These are phyloP conservation scores for Mycena alexandri DNA, from an alignment of 768 basidiomycete species.

Conservation along the genomic window DNA sequence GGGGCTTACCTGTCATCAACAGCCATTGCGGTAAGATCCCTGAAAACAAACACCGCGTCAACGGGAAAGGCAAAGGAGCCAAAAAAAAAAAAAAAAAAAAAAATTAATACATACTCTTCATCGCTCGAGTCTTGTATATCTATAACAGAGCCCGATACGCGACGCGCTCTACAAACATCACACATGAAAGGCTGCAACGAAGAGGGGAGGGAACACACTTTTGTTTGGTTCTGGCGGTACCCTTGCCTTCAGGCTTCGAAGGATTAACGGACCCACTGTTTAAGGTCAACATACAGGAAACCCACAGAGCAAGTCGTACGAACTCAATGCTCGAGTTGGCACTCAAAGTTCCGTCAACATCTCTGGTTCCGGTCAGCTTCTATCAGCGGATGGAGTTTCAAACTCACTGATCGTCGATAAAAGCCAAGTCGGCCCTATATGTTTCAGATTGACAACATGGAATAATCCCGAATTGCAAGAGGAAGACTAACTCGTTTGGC, in stretches of 20 bases:
- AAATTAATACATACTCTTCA: neutral
- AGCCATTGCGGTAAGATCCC: neutral
- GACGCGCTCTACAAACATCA: no score
- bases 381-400: neutral
- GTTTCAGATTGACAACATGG: neutral
- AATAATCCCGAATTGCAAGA: neutral
- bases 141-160: neutral
- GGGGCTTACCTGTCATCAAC: neutral
- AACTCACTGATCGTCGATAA: neutral
- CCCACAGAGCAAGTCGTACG: no score
- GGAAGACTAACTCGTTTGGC: neutral
- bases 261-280: neutral
- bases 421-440: no score
- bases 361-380: neutral
- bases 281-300: no score
- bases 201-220: no score
- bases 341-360: neutral
- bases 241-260: no score
- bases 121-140: neutral
- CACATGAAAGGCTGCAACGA: no score
- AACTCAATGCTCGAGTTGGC: no score
- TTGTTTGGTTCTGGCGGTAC: no score
- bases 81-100: neutral
- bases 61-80: no score
- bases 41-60: no score